Evolutionary conservation across 352 stramenopile genomes (phyloP).

Genomic region (Phytophthora crassamura): DNA sequence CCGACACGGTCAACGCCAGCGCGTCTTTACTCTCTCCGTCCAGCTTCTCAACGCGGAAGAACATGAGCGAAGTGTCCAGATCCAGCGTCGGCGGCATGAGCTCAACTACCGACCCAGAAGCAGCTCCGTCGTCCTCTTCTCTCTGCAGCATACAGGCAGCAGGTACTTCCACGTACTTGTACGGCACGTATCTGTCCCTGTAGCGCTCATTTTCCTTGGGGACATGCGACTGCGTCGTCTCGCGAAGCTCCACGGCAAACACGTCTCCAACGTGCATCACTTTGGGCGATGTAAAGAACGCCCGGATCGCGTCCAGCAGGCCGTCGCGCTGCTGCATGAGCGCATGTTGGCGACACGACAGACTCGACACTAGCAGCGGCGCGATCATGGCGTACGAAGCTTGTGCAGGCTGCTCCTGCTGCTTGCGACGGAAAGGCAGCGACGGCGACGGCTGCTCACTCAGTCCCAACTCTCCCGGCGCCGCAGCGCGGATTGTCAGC

Average conservation of each 20-base stretch:
- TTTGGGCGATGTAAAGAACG: conserved; percentile 61
- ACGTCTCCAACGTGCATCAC: conserved; percentile 75
- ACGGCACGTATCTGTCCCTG: conserved; percentile 38
- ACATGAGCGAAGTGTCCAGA: conserved; percentile 74
- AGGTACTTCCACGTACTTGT: conserved; percentile 55
- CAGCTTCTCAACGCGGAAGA: conserved; percentile 79
- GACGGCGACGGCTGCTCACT: conserved; percentile 10
- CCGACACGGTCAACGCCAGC: conserved; percentile 61
- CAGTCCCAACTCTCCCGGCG: conserved; percentile 59
- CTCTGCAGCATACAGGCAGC: conserved; percentile 33
- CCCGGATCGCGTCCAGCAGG: conserved; percentile 63
- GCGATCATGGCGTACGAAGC: conserved; percentile 71
- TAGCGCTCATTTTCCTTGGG: conserved; percentile 28
- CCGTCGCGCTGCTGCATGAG: conserved; percentile 65
- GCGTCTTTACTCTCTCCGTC: conserved; percentile 24
- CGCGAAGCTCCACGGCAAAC: conserved; percentile 65
- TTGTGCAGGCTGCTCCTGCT: conserved; percentile 56
- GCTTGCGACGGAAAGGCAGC: conserved; percentile 51
- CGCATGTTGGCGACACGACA: conserved; percentile 64
- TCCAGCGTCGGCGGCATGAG: conserved; percentile 56
- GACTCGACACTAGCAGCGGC: conserved; percentile 65
- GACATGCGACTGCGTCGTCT: conserved; percentile 44
- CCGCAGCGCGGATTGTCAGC: conserved; percentile 48
- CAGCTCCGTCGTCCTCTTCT: conserved; percentile 4
- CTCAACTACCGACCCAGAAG: conserved; percentile 19